These are phyloP conservation scores for Balansia obtecta DNA, from an alignment of 2,329 filamentous ascomycete genomes.

Conservation along the genomic window DNA sequence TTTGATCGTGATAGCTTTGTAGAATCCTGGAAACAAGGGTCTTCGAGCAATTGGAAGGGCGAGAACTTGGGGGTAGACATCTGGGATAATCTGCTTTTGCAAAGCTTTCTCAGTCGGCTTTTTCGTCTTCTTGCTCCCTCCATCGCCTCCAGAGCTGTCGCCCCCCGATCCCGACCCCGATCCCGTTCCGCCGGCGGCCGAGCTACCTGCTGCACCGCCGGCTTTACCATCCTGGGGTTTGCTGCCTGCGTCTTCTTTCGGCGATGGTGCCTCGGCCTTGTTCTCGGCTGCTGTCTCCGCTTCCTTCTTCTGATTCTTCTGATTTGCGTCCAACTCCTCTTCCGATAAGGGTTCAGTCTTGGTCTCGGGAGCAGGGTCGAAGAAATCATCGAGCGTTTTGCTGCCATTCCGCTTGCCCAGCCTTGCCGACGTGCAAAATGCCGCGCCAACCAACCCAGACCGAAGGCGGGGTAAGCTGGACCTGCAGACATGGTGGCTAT, in stretches of 20 bases:
- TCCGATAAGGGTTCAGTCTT: constrained; percentile 36
- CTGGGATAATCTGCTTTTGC: constrained; percentile 79
- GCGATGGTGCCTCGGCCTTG: constrained; percentile 30
- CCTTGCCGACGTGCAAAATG: constrained; percentile 24
- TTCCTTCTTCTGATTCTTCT: constrained; percentile 31
- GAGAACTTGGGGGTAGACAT: constrained; percentile 95
- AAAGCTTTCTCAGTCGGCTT: constrained; percentile 64
- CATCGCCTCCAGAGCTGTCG: constrained; percentile 45
- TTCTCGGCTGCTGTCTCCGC: constrained; percentile 33
- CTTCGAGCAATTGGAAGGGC: constrained; percentile 91
- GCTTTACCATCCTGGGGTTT: constrained; percentile 40
- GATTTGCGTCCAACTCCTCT: constrained; percentile 39
- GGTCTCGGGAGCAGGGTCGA: constrained; percentile 32
- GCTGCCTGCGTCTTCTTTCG: constrained; percentile 28
- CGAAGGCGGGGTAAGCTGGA: constrained; percentile 18
- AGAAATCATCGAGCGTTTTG: constrained; percentile 33
- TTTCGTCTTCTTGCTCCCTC: constrained; percentile 54
- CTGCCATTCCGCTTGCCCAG: constrained; percentile 26
- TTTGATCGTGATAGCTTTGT: constrained; percentile 95
- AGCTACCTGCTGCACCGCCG: constrained; percentile 26
- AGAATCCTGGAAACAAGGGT: constrained; percentile 92
- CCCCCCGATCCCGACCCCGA: constrained; percentile 32
- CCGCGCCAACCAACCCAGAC: constrained; percentile 16
- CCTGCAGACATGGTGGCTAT: constrained; percentile 19
- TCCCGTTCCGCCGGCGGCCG: constrained; percentile 39